These are phyloP conservation scores for Lolium perenne DNA, from an alignment of 176 grass and related monocot species.

Conservation along the genomic window DNA sequence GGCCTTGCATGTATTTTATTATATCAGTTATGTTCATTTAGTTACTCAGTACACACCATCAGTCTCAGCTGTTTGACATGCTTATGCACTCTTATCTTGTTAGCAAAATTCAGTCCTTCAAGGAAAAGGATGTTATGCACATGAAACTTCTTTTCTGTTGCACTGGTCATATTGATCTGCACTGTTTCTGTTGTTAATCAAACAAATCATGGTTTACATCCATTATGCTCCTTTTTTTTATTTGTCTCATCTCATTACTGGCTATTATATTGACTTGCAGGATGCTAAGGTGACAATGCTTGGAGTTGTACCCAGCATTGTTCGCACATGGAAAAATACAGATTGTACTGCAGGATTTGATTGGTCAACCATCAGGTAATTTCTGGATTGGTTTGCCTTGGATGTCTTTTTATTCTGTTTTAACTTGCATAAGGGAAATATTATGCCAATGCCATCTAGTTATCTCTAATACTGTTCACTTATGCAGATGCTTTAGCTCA, in stretches of 20 bases:
- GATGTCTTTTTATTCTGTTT: constrained; percentile 31
- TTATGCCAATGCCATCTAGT: constrained; percentile 37
- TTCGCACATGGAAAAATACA: constrained; percentile 85
- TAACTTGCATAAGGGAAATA: constrained; percentile 21
- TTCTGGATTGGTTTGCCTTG: constrained; percentile 25
- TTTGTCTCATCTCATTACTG: constrained; percentile 6
- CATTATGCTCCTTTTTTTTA: constrained; percentile 3
- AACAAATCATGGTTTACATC: not conserved
- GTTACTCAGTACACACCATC: not conserved
- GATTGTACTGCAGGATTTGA: constrained; percentile 82
- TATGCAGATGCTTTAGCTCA: constrained; percentile 93
- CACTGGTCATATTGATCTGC: not conserved
- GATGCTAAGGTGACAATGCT: constrained; percentile 99
- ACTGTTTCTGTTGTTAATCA: constrained; percentile 2
- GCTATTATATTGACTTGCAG: constrained; percentile 49
- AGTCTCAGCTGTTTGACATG: constrained; percentile 4
- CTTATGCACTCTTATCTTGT: not conserved
- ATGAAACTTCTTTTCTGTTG: constrained; percentile 31
- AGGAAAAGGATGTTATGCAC: constrained; percentile 15
- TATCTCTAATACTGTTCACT: constrained; percentile 13
- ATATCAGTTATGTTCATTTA: constrained; percentile 5
- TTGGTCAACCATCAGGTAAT: constrained; percentile 85
- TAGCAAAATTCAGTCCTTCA: constrained; percentile 8
- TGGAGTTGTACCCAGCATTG: constrained; percentile 94
- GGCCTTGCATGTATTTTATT: not conserved